Conservation (phyloP, 176 grass and related monocot genomes). For the Avena eriantha region DNA sequence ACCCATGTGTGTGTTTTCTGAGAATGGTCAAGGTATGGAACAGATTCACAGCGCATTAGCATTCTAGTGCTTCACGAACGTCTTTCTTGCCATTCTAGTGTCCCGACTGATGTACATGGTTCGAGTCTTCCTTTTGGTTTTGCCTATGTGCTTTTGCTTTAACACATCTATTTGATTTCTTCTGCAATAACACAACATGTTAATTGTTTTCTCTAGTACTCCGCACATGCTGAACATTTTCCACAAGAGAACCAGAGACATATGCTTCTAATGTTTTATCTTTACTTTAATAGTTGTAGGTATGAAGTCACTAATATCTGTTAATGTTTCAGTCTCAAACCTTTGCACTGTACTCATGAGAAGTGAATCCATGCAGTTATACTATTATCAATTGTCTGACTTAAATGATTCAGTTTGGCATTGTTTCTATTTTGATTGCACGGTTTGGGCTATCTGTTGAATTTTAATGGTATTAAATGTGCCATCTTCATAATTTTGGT, state of each 20-base stretch:
- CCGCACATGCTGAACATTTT: neutral
- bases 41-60: neutral
- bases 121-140: neutral
- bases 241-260: neutral
- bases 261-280: neutral
- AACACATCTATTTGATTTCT: neutral
- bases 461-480: neutral
- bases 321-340: neutral
- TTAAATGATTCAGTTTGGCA: constrained; percentile 13
- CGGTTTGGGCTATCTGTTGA: neutral
- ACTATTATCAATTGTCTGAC: neutral
- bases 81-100: neutral
- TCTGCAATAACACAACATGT: neutral
- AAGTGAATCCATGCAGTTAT: constrained; percentile 6
- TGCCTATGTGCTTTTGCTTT: constrained; percentile 16
- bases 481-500: neutral
- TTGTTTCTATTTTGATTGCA: neutral
- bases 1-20: constrained; percentile 86
- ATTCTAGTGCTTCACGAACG: constrained; percentile 1
- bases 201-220: neutral
- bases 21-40: constrained; percentile 75
- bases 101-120: neutral
- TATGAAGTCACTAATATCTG: constrained; percentile 1
- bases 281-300: neutral
- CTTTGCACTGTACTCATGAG: neutral